A percentile compares a stretch with the other conserved stretches of the same genome.
Conservation (phyloP, 148 eudicot genomes). For the Cornus kousa region DNA sequence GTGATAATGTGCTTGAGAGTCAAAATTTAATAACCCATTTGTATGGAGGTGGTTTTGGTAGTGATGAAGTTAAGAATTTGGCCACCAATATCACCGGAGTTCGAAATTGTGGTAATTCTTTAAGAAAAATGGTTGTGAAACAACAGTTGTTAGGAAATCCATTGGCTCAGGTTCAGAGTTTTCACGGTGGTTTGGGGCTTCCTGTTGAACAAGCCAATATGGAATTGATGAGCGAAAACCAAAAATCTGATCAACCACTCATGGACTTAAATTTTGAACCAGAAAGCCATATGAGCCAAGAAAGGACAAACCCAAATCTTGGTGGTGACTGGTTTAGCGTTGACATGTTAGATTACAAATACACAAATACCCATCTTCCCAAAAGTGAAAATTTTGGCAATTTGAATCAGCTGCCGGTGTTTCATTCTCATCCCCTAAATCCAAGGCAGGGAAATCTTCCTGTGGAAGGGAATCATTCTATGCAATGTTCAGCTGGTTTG, state of each 20-base stretch:
- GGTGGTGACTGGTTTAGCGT: neutral
- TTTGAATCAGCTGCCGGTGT: neutral
- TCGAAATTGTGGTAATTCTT: neutral
- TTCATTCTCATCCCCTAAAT: constrained; percentile 1
- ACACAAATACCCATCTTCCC: neutral
- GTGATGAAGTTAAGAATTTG: constrained; percentile 1
- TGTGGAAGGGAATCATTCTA: neutral
- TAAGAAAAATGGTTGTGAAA: constrained; percentile 11
- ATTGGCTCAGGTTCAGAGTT: neutral
- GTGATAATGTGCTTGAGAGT: neutral
- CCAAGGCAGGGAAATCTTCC: neutral
- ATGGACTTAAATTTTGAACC: constrained; percentile 6
- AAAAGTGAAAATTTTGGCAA: neutral
- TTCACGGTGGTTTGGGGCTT: neutral
- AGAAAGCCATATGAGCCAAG: neutral
- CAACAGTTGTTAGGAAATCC: neutral
- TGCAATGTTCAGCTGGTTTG: neutral
- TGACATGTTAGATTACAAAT: neutral
- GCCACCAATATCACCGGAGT: too few species aligned
- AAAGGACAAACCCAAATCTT: constrained; percentile 1
- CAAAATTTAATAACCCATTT: neutral
- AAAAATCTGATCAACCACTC: neutral
- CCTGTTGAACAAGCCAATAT: constrained; percentile 3
- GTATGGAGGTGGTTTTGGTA: neutral
- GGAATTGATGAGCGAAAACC: neutral